Conservation (phyloP, 306 rosid species). For the Castanospermum australe region DNA sequence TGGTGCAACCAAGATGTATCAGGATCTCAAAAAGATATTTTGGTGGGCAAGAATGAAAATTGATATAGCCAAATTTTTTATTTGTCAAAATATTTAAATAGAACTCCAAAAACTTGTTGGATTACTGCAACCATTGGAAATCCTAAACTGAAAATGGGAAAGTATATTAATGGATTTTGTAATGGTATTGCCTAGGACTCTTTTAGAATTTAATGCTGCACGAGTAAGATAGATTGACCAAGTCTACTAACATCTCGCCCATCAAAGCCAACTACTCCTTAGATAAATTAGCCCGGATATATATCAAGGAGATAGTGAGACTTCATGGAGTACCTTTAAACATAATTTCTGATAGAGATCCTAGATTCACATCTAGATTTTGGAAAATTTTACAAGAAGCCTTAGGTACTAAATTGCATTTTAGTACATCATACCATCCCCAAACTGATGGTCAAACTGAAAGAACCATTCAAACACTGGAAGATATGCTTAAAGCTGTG, state of each 20-base stretch:
- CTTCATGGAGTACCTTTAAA: not conserved
- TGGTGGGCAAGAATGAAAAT: not conserved
- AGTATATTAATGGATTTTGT: not conserved
- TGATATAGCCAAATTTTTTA: not conserved
- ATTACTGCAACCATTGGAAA: not conserved
- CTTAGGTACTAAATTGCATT: too few relatives aligned
- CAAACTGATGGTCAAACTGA: too few relatives aligned
- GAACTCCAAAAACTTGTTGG: too few relatives aligned
- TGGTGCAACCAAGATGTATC: not conserved
- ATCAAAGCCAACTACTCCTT: too few relatives aligned
- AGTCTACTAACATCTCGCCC: not conserved
- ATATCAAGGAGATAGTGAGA: not conserved
- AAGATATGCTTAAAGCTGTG: too few relatives aligned
- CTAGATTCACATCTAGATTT: not conserved
- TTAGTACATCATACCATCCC: too few relatives aligned
- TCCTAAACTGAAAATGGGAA: too few relatives aligned
- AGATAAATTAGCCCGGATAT: not conserved
- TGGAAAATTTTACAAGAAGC: too few relatives aligned
- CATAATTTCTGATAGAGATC: not conserved
- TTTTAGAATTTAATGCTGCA: not conserved
- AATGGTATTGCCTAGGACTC: not conserved
- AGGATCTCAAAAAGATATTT: not conserved
- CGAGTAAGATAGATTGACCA: not conserved
- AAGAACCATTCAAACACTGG: too few relatives aligned
- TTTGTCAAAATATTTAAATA: too few relatives aligned